These are phyloP conservation scores for Talaromyces marneffei DNA, from an alignment of 2,329 filamentous ascomycete species.

Conservation along the genomic window DNA sequence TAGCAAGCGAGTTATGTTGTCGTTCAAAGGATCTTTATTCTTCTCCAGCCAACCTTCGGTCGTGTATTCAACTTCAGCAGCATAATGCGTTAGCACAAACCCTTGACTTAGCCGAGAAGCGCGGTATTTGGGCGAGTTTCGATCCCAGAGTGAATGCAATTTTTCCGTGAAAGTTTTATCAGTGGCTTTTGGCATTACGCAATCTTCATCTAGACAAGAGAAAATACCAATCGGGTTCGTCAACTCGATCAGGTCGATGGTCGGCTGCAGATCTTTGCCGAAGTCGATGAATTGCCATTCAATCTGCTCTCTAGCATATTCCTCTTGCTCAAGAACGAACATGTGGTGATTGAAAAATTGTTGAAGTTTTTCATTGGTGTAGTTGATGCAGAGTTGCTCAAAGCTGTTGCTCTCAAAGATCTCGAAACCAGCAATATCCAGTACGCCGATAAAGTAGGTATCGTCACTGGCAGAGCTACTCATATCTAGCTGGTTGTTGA, in stretches of 20 bases:
- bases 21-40: constrained; percentile 97
- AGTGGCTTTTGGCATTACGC: constrained; percentile 97
- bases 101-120: constrained; percentile 82
- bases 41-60: constrained; percentile 96
- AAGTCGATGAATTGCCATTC: constrained; percentile 99
- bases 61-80: constrained; percentile 94
- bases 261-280: constrained; percentile 91
- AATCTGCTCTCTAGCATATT: constrained; percentile 94
- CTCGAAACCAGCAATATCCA: constrained; percentile 98
- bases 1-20: constrained; percentile 87
- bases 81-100: constrained; percentile 95
- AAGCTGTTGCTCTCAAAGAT: constrained; percentile 99
- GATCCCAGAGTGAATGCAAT: constrained; percentile 92
- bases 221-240: constrained; percentile 98
- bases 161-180: constrained; percentile 98
- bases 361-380: constrained; percentile 98
- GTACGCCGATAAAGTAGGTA: constrained; percentile 91
- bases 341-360: constrained; percentile 99
- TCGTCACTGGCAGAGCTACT: constrained; percentile 77
- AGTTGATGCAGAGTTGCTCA: constrained; percentile 98
- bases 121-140: constrained; percentile 89
- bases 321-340: constrained; percentile 98
- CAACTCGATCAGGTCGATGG: constrained; percentile 93
- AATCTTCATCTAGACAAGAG: constrained; percentile 95
- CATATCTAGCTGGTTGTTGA: constrained; percentile 88